phyloP scores from a whole-genome alignment of 2,329 filamentous ascomycete species.

The Neofusicoccum umdonicola region DNA sequence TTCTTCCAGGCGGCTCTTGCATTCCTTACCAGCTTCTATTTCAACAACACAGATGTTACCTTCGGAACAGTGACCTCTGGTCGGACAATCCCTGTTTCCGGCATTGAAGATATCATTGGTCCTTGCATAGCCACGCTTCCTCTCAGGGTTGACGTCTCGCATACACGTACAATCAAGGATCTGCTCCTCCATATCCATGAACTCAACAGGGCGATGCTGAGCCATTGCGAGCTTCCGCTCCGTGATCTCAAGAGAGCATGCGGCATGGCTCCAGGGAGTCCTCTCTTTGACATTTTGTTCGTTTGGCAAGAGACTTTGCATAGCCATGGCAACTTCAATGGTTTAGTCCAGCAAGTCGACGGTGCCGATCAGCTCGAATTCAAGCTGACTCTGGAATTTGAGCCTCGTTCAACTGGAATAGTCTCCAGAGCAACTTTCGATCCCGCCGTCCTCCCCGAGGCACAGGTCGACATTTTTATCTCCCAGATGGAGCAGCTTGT shows the following conservation, averaged over 20 bases:
- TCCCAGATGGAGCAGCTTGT: conserved; percentile 60
- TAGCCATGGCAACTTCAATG: conserved; percentile 32
- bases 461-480: conserved; percentile 57
- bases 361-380: conserved; percentile 75
- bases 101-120: conserved; percentile 71
- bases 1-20: conserved; percentile 72
- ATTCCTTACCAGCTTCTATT: conserved; percentile 64
- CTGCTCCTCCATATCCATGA: conserved; percentile 64
- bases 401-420: conserved; percentile 56
- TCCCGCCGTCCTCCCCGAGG: conserved; percentile 50
- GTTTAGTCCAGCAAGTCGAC: conserved; percentile 53
- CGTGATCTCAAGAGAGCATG: conserved; percentile 66
- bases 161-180: conserved; percentile 50
- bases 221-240: conserved; percentile 63
- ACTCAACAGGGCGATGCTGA: conserved; percentile 63
- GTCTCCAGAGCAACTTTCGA: conserved; percentile 57
- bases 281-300: conserved; percentile 74
- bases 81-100: conserved; percentile 67
- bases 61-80: conserved; percentile 83
- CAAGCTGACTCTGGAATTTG: conserved; percentile 71
- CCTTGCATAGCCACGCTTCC: conserved; percentile 78
- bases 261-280: conserved; percentile 53
- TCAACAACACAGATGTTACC: conserved; percentile 64
- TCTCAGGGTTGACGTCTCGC: conserved; percentile 59
- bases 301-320: conserved; percentile 77